Evolutionary conservation across 345 rosid species (phyloP).

Genomic region (Durio zibethinus): DNA sequence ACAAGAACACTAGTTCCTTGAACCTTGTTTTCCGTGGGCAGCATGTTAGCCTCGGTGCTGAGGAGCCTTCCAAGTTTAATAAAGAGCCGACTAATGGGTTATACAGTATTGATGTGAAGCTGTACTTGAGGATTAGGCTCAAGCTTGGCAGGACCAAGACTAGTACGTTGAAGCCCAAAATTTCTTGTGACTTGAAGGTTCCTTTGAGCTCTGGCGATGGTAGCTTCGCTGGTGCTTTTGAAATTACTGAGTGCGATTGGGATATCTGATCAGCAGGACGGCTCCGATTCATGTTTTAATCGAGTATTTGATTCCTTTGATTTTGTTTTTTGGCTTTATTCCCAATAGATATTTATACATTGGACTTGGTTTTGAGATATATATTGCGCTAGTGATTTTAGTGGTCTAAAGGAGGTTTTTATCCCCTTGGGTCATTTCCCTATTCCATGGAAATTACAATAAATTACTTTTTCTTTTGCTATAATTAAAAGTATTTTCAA

Average conservation of each 20-base stretch:
- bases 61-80: slow-evolving; percentile 26
- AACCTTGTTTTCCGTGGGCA: slow-evolving; percentile 41
- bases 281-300: neutral
- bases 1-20: slow-evolving; percentile 61
- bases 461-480: too few relatives aligned
- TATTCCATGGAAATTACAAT: too few relatives aligned
- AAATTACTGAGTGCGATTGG: slow-evolving; percentile 44
- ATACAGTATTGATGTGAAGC: slow-evolving; percentile 50
- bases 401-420: too few relatives aligned
- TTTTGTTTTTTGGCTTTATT: neutral
- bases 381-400: too few relatives aligned
- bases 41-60: slow-evolving; percentile 29
- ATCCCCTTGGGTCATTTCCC: too few relatives aligned
- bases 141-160: slow-evolving; percentile 54
- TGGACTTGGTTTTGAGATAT: neutral
- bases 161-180: slow-evolving; percentile 45
- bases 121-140: slow-evolving; percentile 56
- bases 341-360: neutral
- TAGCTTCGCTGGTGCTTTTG: slow-evolving; percentile 12
- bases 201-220: slow-evolving; percentile 38
- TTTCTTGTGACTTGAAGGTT: slow-evolving; percentile 59
- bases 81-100: slow-evolving; percentile 36
- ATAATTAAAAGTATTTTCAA: too few relatives aligned
- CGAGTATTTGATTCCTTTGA: neutral
- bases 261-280: slow-evolving; percentile 30